Evolutionary conservation across 352 stramenopile genomes (phyloP), one percentile per base, ranked within the genome.

Genomic region (Globisporangium lucens): DNA sequence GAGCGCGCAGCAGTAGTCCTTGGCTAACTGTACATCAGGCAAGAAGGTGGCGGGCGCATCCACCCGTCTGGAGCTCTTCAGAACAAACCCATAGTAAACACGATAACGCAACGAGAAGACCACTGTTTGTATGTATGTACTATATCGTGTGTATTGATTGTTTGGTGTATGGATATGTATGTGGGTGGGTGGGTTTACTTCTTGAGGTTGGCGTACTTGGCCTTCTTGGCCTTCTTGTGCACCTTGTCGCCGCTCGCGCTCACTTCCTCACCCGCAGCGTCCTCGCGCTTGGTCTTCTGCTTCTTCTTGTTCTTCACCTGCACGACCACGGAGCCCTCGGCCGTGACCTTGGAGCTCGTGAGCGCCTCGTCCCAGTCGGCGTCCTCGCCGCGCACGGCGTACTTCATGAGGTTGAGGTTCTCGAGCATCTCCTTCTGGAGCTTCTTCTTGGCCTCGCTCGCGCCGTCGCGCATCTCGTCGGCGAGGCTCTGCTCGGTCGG

Each of bases 401-500:
- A 99, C 75, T 98, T 96, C 80, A 97, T 97, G n/a, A 99, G 80
- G 70, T 98, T 89, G 29, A 89, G 79, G 69, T 93, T 81, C 61
- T 97, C 82, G n/a, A 96, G 66, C 73, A 97, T 68, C 63, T 93
- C 82, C 71, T 94, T 75, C 74, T 94, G 83, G 57, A 86, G 72
- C 72, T 98, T 89, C 43, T 82, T 72, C 62, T 94, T 84, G 46
- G 95, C 85, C 71, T 97, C 79, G 57, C 74, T 76, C 61, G 90
- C 90, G 49, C 75, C 85, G 22, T 93, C 80, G 36, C 77, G 77
- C 72, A 90, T 83, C 71, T 96, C 89, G 17, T 94, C 82, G 51
- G 82, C 79, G 41, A 97, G 89, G 53, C 78, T 93, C 68, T 96
- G 83, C 41, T 87, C 79, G 33, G 94, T 96, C 17, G 84, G 82